Percentiles rank a stretch among this genome's conserved stretches.
phyloP scores from a whole-genome alignment of 495 filamentous ascomycete genomes.

The Monascus purpureus region DNA sequence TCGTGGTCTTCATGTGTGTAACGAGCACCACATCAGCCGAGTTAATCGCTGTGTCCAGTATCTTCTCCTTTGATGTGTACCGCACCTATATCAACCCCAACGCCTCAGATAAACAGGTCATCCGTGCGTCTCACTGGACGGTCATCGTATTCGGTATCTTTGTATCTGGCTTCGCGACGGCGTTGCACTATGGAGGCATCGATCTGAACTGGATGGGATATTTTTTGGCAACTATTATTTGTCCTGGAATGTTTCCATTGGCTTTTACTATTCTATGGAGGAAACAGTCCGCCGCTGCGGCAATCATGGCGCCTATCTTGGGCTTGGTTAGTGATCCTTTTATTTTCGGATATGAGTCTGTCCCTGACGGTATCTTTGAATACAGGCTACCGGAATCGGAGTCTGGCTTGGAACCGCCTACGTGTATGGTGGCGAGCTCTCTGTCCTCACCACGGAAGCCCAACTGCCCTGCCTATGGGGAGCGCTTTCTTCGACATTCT shows the following conservation, averaged over 20 bases:
- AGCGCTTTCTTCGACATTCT: constrained; percentile 24
- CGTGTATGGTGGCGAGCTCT: constrained; percentile 27
- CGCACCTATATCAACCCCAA: constrained; percentile 29
- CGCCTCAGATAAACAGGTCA: constrained; percentile 23
- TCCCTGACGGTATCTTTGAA: no score
- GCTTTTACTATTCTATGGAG: constrained; percentile 37
- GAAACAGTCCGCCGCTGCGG: constrained; percentile 26
- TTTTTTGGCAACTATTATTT: no score
- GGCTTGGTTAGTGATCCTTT: no score
- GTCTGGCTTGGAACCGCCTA: constrained; percentile 34
- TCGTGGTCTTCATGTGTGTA: constrained; percentile 33
- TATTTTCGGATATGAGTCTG: no score
- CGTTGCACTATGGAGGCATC: constrained; percentile 25
- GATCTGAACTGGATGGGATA: constrained; percentile 22
- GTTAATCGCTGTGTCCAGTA: constrained; percentile 28
- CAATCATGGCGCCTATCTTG: constrained; percentile 28
- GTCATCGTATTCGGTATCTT: constrained; percentile 33
- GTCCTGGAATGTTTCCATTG: constrained; percentile 35
- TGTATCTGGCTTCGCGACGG: constrained; percentile 21
- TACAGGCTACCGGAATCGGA: constrained; percentile 27
- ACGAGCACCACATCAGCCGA: constrained; percentile 30
- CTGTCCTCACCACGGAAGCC: constrained; percentile 30
- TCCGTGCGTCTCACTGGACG: constrained; percentile 25
- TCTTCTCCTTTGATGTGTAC: constrained; percentile 29
- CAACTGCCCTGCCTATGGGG: constrained; percentile 31